These are phyloP conservation scores for Trichoderma harzianum DNA, from an alignment of 2,329 filamentous ascomycete genomes.

Conservation along the genomic window DNA sequence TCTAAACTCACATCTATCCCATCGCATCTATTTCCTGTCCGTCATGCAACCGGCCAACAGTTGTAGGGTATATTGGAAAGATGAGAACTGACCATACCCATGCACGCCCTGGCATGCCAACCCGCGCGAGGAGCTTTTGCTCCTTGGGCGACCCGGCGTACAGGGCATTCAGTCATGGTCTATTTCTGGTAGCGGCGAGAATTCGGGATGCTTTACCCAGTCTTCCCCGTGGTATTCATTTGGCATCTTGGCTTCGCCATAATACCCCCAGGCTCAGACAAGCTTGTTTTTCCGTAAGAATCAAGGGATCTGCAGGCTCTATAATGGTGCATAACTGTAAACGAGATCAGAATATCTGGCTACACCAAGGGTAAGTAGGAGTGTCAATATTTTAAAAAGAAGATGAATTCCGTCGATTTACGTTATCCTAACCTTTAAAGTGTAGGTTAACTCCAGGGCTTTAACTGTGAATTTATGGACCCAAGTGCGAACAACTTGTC, in stretches of 20 bases:
- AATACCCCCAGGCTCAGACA: background rate
- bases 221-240: background rate
- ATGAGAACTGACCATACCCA: background rate
- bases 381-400: background rate
- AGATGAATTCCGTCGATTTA: background rate
- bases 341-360: background rate
- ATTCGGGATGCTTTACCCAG: background rate
- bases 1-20: background rate
- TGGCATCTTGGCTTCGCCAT: background rate
- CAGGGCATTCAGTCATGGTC: background rate
- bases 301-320: background rate
- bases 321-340: background rate
- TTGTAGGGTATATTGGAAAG: background rate
- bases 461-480: background rate
- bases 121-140: background rate
- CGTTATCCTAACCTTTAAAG: background rate
- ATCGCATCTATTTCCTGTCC: background rate
- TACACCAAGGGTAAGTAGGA: background rate
- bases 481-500: background rate
- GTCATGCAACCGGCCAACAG: background rate
- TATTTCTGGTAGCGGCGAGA: background rate
- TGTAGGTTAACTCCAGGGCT: background rate
- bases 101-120: background rate
- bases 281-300: background rate
- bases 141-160: background rate